Base-by-base conservation (phyloP, 2,329 filamentous ascomycete species). In the Monilinia aucupariae region DNA sequence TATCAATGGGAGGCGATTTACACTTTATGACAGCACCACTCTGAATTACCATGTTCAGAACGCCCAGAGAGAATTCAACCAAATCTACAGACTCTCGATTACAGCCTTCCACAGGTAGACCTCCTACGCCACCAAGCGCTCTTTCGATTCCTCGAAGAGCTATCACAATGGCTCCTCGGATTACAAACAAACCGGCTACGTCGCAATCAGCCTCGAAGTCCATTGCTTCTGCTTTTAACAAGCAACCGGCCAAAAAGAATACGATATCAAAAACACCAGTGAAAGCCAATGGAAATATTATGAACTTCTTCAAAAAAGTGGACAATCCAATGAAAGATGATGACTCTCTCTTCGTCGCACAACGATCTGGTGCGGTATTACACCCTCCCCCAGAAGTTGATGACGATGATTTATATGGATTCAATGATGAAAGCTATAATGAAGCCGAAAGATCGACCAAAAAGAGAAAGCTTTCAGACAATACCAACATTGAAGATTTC, bases 241-340 rank as follows among this genome's bases (percentile, higher is more conserved):
- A 59, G 30, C 67, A 66, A 51, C 64, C 53, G 30, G 41, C 62
- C 4, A 71, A 69, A 51, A 74, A 73, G 39, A 59, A 60, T n/a
- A 39, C 64, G 12, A 55, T 59, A 59, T 51, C 61, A 20, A 73
- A 70, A 50, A 62, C 67, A 15, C 64, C 67, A 10, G 65, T 55
- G 6, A 74, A 71, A 61, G 76, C 78, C 0, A 90, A 90, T 69
- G 79, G 80, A 8, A 91, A 86, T 66, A 91, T 91, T 39, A 76
- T 91, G 17, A 90, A 76, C 66, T 92, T 91, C 74, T 92, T 92
- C 72, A 86, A 89, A 71, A 91, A 90, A 71, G 79, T 83, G 0
- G 81, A 82, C 15, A 75, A 76, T 0, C 75, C 69, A 13, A 32
- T 73, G 59, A 77, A 81, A 63, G 80, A 87, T 66, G 60, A 62